A percentile compares a stretch with the other conserved stretches of the same genome.
Conservation (phyloP, 1,139 yeast genomes). For the Kodamaea alishanica region DNA sequence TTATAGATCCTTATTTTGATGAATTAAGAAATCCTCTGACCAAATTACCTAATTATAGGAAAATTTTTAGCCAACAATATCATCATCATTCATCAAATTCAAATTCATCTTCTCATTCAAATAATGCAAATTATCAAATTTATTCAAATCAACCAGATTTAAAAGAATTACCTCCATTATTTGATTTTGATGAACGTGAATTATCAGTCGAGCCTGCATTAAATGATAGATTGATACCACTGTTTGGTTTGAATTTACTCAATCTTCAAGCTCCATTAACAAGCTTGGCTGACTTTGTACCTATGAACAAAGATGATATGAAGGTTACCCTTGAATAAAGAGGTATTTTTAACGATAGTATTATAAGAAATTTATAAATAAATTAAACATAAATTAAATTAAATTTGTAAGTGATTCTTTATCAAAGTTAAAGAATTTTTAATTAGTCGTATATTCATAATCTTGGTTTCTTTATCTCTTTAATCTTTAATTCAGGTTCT, state of each 20-base stretch:
- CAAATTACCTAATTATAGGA: slow-evolving; percentile 52
- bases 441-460: slow-evolving; percentile 18
- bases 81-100: slow-evolving; percentile 18
- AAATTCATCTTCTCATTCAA: slow-evolving; percentile 17
- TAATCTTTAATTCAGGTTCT: slow-evolving; percentile 8
- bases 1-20: slow-evolving; percentile 72
- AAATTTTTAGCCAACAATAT: slow-evolving; percentile 42
- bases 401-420: too few species aligned
- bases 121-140: slow-evolving; percentile 37
- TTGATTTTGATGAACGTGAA: slow-evolving; percentile 50
- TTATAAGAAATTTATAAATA: background rate
- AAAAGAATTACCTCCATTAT: slow-evolving; percentile 43
- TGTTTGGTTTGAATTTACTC: slow-evolving; percentile 34
- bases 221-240: slow-evolving; percentile 37
- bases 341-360: background rate
- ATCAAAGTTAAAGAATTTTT: too few species aligned
- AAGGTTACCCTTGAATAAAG: slow-evolving; percentile 33
- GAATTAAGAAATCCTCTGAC: slow-evolving; percentile 60
- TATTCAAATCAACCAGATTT: slow-evolving; percentile 41
- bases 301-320: slow-evolving; percentile 34
- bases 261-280: slow-evolving; percentile 23
- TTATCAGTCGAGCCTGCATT: slow-evolving; percentile 38
- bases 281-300: slow-evolving; percentile 31
- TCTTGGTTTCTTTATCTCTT: slow-evolving; percentile 31
- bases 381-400: too few species aligned